phyloP scores from a whole-genome alignment of 371 early-diverging fungal genomes.

The Rhizopus delemar region DNA sequence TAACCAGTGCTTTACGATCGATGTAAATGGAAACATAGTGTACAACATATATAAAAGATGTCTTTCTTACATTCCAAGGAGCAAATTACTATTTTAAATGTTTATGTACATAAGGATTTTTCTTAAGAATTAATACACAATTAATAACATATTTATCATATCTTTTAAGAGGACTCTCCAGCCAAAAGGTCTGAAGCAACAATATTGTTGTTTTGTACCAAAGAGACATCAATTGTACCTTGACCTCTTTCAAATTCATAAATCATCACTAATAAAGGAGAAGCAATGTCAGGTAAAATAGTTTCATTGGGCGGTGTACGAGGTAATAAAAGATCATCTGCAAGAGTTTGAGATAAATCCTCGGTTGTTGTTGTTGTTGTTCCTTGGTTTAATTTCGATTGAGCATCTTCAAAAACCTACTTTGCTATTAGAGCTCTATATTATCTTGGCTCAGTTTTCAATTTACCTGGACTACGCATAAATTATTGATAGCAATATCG shows the following conservation, averaged over 20 bases:
- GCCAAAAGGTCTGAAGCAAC: neutral
- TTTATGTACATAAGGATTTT: no score
- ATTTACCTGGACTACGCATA: slow-evolving; percentile 56
- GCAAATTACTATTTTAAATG: no score
- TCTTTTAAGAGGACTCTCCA: no score
- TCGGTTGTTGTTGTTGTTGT: neutral
- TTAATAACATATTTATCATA: no score
- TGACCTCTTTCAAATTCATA: slow-evolving; percentile 43
- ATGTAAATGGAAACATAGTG: no score
- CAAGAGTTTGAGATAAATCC: neutral
- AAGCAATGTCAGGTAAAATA: slow-evolving; percentile 5
- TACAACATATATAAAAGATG: no score
- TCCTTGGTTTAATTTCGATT: slow-evolving; percentile 24
- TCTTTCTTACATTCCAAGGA: no score
- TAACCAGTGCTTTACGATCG: no score
- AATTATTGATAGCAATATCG: slow-evolving; percentile 52
- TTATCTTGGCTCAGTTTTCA: neutral
- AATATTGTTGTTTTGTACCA: slow-evolving; percentile 1
- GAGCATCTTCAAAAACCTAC: slow-evolving; percentile 56
- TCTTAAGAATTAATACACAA: no score
- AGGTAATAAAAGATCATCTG: neutral
- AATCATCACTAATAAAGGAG: slow-evolving; percentile 34
- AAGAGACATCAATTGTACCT: slow-evolving; percentile 27
- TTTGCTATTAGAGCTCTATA: neutral
- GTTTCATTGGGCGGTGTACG: neutral